phyloP scores from a whole-genome alignment of 805 yeast species.

The Monosporozyma servazzii region DNA sequence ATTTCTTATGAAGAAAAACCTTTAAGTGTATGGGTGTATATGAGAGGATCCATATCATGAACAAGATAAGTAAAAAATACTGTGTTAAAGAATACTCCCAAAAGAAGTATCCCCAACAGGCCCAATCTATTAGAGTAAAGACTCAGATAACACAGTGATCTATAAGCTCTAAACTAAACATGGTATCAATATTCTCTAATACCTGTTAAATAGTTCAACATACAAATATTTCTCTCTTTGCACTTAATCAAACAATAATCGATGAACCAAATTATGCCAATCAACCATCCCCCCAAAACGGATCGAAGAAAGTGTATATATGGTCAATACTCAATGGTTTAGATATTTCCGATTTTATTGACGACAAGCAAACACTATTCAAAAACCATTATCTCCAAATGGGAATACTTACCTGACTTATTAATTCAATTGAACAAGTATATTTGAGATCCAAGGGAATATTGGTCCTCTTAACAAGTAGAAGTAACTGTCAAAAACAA shows the following conservation, averaged over 20 bases:
- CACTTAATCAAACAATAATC: neutral
- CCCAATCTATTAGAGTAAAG: neutral
- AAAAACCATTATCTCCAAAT: neutral
- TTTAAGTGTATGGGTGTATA: neutral
- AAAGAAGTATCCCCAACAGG: neutral
- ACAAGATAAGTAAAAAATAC: neutral
- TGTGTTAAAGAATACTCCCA: neutral
- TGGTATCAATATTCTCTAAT: neutral
- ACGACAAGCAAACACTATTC: neutral
- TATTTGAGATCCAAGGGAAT: neutral
- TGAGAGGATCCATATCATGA: neutral
- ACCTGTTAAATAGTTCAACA: neutral
- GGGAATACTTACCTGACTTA: neutral
- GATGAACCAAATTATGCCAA: neutral
- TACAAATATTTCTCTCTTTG: neutral
- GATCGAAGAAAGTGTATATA: neutral
- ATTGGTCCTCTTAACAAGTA: neutral
- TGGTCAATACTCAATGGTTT: neutral
- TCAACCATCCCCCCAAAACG: neutral
- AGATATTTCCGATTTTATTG: neutral
- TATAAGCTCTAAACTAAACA: neutral
- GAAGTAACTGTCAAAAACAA: neutral
- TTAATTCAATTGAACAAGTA: neutral
- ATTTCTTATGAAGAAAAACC: neutral
- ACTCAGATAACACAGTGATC: neutral